Percentiles rank a stretch among this genome's conserved stretches.
Evolutionary conservation across 805 yeast genomes (phyloP).

Genomic region (Candida chilensis): DNA sequence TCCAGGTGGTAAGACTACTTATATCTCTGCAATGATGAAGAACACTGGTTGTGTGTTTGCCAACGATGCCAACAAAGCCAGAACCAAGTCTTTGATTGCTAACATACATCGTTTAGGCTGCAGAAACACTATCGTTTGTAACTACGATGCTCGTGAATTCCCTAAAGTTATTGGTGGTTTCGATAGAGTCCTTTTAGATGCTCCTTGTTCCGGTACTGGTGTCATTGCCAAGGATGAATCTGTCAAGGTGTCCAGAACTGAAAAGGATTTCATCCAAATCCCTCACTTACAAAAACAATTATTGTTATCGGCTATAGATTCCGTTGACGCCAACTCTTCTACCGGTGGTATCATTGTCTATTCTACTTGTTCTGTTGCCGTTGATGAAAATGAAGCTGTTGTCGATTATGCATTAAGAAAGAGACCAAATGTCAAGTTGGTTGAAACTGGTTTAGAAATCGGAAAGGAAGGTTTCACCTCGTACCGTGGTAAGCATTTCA

Average conservation of each 20-base stretch:
- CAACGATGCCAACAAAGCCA: conserved; percentile 91
- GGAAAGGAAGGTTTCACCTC: conserved; percentile 96
- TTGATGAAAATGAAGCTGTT: conserved; percentile 97
- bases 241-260: conserved; percentile 89
- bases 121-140: conserved; percentile 91
- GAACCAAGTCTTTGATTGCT: conserved; percentile 94
- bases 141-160: conserved; percentile 97
- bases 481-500: conserved; percentile 87
- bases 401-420: conserved; percentile 96
- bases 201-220: conserved; percentile 99
- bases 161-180: conserved; percentile 98
- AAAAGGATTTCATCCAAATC: conserved; percentile 91
- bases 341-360: conserved; percentile 94
- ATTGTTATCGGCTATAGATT: conserved; percentile 89
- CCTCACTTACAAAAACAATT: conserved; percentile 96
- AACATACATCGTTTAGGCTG: conserved; percentile 97
- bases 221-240: conserved; percentile 96
- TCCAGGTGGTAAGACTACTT: conserved; percentile 98
- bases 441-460: conserved; percentile 83
- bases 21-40: conserved; percentile 92
- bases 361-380: conserved; percentile 97
- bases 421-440: conserved; percentile 92
- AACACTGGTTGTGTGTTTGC: conserved; percentile 97
- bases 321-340: conserved; percentile 86
- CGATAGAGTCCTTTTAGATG: conserved; percentile 90